phyloP scores from a whole-genome alignment of 2,329 filamentous ascomycete genomes.

The Sporothrix sp. region DNA sequence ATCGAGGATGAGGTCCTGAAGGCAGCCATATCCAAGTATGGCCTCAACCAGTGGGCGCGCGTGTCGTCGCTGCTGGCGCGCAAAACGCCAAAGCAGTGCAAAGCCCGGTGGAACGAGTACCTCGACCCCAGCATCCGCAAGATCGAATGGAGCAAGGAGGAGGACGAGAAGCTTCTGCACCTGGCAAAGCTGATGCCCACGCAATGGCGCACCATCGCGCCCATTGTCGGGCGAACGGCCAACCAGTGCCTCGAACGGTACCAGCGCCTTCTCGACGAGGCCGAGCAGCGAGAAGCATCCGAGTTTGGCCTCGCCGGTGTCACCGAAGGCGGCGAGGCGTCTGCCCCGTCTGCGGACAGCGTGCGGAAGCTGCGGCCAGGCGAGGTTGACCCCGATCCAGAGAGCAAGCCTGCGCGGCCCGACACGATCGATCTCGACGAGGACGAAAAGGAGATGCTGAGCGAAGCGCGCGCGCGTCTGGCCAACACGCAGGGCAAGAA shows the following conservation, averaged over 20 bases:
- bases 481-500: conserved; percentile 99
- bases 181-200: conserved; percentile 98
- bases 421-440: conserved; percentile 98
- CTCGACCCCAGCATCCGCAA: conserved; percentile 96
- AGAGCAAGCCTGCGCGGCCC: conserved; percentile 88
- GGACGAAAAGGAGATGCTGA: conserved; percentile 99
- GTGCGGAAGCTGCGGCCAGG: conserved; percentile 81
- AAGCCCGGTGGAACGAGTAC: conserved; percentile 97
- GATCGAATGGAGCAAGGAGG: conserved; percentile 97
- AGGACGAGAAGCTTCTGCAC: conserved; percentile 94
- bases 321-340: conserved; percentile 66
- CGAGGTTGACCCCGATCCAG: conserved; percentile 93
- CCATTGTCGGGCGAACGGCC: conserved; percentile 89
- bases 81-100: conserved; percentile 98
- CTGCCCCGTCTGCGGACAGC: conserved; percentile 85
- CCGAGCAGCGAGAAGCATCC: conserved; percentile 75
- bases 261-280: conserved; percentile 91
- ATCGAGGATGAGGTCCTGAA: conserved; percentile 95
- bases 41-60: conserved; percentile 94
- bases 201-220: conserved; percentile 97
- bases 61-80: conserved; percentile 93
- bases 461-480: conserved; percentile 88
- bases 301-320: conserved; percentile 76
- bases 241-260: conserved; percentile 97
- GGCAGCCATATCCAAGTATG: conserved; percentile 88